These are phyloP conservation scores for Apiospora hydei DNA, from an alignment of 2,329 filamentous ascomycete genomes.

Conservation along the genomic window DNA sequence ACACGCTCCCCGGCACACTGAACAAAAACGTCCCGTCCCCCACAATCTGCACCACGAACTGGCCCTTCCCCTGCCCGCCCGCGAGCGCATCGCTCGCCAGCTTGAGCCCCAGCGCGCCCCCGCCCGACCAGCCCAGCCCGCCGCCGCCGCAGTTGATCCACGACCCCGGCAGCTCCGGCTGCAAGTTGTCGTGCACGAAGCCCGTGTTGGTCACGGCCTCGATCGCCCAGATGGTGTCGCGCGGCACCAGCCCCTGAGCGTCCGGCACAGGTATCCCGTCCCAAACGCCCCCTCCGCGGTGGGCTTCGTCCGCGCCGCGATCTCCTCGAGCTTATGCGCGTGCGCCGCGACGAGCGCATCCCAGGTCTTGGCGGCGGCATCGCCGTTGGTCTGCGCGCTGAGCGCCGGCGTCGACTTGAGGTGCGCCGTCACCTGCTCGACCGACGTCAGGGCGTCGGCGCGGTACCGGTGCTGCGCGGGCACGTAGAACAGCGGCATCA, in stretches of 20 bases:
- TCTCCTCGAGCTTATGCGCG: constrained; percentile 63
- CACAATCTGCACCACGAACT: constrained; percentile 62
- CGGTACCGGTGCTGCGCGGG: constrained; percentile 70
- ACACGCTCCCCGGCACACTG: constrained; percentile 60
- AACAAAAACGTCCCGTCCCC: constrained; percentile 66
- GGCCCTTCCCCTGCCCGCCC: constrained; percentile 53
- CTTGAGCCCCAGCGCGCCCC: constrained; percentile 58
- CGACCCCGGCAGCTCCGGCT: constrained; percentile 60
- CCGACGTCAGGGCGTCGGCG: constrained; percentile 68
- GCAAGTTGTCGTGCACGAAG: constrained; percentile 73
- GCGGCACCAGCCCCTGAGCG: constrained; percentile 46
- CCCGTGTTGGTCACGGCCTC: constrained; percentile 76
- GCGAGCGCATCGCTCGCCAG: constrained; percentile 50
- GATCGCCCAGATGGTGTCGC: constrained; percentile 72
- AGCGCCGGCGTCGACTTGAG: constrained; percentile 45
- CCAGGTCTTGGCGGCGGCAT: constrained; percentile 53
- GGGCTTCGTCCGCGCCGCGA: constrained; percentile 64
- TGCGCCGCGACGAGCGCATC: constrained; percentile 64
- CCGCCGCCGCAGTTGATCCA: constrained; percentile 63
- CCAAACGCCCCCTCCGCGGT: constrained; percentile 69
- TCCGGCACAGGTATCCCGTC: constrained; percentile 52
- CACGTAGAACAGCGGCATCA: constrained; percentile 79
- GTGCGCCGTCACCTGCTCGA: constrained; percentile 72
- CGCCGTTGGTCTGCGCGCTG: constrained; percentile 48
- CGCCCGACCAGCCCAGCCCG: constrained; percentile 61